Evolutionary conservation across 139 green algal species (phyloP), one percentile per base, ranked within the genome.

Genomic region (Chlorella ohadii): DNA sequence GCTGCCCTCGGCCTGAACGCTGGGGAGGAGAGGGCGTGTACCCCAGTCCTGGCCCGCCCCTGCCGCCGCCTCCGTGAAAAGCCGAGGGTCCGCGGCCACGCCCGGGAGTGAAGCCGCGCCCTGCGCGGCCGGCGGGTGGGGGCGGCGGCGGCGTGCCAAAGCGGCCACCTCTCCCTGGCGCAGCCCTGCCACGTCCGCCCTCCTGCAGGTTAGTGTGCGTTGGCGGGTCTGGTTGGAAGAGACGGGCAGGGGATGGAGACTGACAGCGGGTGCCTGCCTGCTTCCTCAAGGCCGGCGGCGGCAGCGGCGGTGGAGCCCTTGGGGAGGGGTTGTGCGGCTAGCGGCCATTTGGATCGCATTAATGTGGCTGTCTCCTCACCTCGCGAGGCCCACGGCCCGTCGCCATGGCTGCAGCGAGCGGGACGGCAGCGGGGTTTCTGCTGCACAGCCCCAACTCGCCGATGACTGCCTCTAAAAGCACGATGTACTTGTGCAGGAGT

Each of bases 121-220:
- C 67, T 1, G 67, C 33, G 11, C 68, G 68, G 22, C 36, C 68
- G 38, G 4, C 38, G 4, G 22, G 39, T 20, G 68, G 68, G 22
- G 68, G 68, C 22, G 68, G 70, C 27, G 70, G 70, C 27, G 68
- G 68, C 20, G 68, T 75, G 68, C 68, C 68, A 38, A 39, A 77
- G 12, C 39, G 56, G 70, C 70, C 25, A 36, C 39, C 70, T 38
- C 70, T n/a, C 19, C 39, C 70, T 38, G 73, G 33, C 17, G 20
- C 39, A 51, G 20, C 47, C 73, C 73, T 44, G 33, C 73, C 73
- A 6, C 38, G 38, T 5, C 73, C 51, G 6, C 17, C 31, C 11
- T 59, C 70, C 70, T 77, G 70, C 70, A 33, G 5, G 39, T 11
- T 13, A 23, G 19, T 41, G 64, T 17, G 17, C 6, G n/a, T 5